Evolutionary conservation across 2,329 filamentous ascomycete species (phyloP), one percentile per base, ranked within the genome.

Genomic region (Cercospora janseana): DNA sequence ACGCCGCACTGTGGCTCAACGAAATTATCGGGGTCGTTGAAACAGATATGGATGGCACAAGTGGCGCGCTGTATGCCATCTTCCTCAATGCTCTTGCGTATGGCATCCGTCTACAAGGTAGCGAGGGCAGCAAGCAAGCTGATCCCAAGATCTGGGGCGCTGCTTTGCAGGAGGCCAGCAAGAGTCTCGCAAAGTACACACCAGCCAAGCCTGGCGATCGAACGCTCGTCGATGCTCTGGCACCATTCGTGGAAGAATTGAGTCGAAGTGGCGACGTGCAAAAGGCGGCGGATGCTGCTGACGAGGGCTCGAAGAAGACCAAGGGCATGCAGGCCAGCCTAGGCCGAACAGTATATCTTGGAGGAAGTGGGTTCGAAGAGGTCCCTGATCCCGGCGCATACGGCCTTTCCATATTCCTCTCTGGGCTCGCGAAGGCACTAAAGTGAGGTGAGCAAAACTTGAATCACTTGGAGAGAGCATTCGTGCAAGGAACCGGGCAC

Each of bases 261-360:
- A 76, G 72, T 5, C 70, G 79, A 63, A 83, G 82, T 0, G 81
- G 80, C 10, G 80, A 87, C 65, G 68, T 93, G 15, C 78, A 81
- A 58, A 76, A 82, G 65, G 91, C 93, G 6, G 89, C 88, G 0
- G 75, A 82, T 61, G 89, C 88, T 2, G 85, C 90, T 0, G 79
- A 80, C 56, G 76, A 82, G 38, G 93, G 86, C 0, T 86, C 91
- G 3, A 85, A 92, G 57, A 81, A 81, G 23, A 97, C 93, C 15
- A 95, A 91, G 74, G 87, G 86, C 18, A 96, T 98, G 91, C 82
- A 86, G 68, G 88, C 93, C 32, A 93, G 85, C 61, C 74, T 98
- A 31, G 93, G 93, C 6, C 75, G 89, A 51, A 82, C 86, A 2
- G 88, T 93, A 8, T 94, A 94, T 67, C 82, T 95, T 43, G 88